Evolutionary conservation across 305 asterid species (phyloP).

Genomic region (Solanum chacoense): DNA sequence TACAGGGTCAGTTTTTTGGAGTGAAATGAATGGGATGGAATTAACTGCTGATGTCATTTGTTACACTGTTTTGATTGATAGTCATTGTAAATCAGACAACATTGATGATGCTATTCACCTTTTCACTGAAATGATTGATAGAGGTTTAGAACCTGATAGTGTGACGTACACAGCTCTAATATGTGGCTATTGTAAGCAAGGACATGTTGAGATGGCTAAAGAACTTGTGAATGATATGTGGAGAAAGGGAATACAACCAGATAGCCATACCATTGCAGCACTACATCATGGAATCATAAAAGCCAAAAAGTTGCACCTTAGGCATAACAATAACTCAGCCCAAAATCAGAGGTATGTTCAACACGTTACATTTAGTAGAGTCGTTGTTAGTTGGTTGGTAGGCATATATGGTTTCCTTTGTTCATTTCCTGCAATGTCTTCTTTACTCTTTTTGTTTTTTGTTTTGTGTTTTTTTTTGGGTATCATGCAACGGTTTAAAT

Average conservation of each 20-base stretch:
- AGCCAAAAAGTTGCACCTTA: constrained; percentile 22
- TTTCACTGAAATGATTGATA: constrained; percentile 48
- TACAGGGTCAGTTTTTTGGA: constrained; percentile 14
- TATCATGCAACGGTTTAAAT: background rate
- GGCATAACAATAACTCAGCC: background rate
- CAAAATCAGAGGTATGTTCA: background rate
- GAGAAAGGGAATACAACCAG: constrained; percentile 22
- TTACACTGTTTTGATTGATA: constrained; percentile 65
- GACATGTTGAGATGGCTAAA: constrained; percentile 21
- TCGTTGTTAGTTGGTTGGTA: background rate
- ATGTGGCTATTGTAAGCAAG: constrained; percentile 51
- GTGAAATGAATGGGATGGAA: constrained; percentile 38
- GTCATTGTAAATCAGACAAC: constrained; percentile 50
- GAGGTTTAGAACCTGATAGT: constrained; percentile 57
- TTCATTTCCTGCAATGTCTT: background rate
- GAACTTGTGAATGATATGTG: constrained; percentile 21
- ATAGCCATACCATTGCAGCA: constrained; percentile 9
- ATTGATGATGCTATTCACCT: constrained; percentile 48
- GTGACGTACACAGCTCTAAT: constrained; percentile 58
- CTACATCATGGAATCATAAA: constrained; percentile 17
- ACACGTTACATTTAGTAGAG: background rate
- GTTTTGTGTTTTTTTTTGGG: background rate
- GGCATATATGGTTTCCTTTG: background rate
- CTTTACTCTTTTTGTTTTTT: background rate
- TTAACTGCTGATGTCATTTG: constrained; percentile 44